Base-by-base conservation (phyloP, 768 basidiomycete species). In the Auriculariales sp. region DNA sequence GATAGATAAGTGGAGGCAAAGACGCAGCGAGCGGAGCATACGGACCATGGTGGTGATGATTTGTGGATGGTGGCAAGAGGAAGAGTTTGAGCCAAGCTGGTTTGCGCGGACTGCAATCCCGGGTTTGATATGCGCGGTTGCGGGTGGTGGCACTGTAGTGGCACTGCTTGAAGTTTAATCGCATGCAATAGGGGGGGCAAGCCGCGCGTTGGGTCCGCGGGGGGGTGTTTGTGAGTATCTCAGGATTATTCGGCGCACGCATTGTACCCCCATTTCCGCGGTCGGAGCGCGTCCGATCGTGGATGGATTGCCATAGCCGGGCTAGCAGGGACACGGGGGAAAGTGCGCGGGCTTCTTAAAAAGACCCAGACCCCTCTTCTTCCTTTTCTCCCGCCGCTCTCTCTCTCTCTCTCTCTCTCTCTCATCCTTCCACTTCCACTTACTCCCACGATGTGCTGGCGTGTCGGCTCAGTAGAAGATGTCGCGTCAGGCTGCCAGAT, bases 391-490 rank as follows among this genome's bases (percentile, higher is more conserved):
- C 7, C 24, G 14, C 31, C 46, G 33, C 28, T 47, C 45, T 12
- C 24, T 50, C 51, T 27, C 27, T 27, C 53, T 53, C 52, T 34
- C 46, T 55, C 52, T 52, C 55, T 53, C 50, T 50, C 44, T 47
- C 51, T 22, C 22, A 7, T 46, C 53, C 58, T 45, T 44, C 56
- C 52, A 52, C 52, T 48, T 51, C 57, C 55, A 22, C 15, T 32
- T n/a, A n/a, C n/a, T n/a, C 49, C 54, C 67, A 62, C 58, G 53
- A 88, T 88, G 85, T 89, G 86, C 66, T 81, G 78, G 64, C 72
- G 71, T 49, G 70, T 77, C 52, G 79, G 79, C 58, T 81, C 83
- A 39, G 63, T 78, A 58, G 78, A 82, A 66, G 77, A 81, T 64
- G 73, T 77, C 22, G 74, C 75, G 24, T 36, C 25, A 42, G 71